A percentile compares a stretch with the other conserved stretches of the same genome.
Evolutionary conservation across 768 basidiomycete genomes (phyloP).

Genomic region (Tulasnella sp.): DNA sequence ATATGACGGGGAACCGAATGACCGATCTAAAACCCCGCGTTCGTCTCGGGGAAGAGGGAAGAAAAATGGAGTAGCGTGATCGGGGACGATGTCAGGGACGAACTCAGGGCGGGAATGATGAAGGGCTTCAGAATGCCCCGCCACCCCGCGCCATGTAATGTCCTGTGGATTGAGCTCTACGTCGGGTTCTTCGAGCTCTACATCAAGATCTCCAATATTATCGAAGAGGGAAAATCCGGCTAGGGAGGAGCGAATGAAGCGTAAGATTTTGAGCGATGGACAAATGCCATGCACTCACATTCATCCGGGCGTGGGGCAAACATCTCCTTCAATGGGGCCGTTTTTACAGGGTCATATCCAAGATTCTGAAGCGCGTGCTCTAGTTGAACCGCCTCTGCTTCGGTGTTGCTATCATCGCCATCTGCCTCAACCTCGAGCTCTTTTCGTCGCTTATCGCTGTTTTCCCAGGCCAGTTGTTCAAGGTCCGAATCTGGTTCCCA

Average conservation of each 20-base stretch:
- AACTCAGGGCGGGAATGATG: slow-evolving; percentile 7
- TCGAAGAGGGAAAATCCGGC: slow-evolving; percentile 31
- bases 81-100: background rate
- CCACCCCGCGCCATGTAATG: background rate
- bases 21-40: background rate
- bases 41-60: slow-evolving; percentile 16
- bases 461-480: slow-evolving; percentile 14
- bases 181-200: slow-evolving; percentile 30
- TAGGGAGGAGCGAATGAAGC: background rate
- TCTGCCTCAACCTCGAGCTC: slow-evolving; percentile 1
- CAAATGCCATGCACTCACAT: slow-evolving; percentile 21
- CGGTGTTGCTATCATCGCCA: background rate
- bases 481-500: slow-evolving; percentile 28
- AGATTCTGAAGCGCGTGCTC: background rate
- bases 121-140: slow-evolving; percentile 7
- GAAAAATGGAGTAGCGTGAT: background rate
- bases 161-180: slow-evolving; percentile 14
- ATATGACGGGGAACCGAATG: background rate
- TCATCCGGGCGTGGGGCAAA: slow-evolving; percentile 34
- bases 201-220: slow-evolving; percentile 27
- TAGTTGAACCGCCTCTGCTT: background rate
- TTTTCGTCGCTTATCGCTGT: background rate
- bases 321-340: slow-evolving; percentile 31
- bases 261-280: background rate
- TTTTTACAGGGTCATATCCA: background rate